These are phyloP conservation scores for Infundibulicybe gibba DNA, from an alignment of 768 basidiomycete species.

Conservation along the genomic window DNA sequence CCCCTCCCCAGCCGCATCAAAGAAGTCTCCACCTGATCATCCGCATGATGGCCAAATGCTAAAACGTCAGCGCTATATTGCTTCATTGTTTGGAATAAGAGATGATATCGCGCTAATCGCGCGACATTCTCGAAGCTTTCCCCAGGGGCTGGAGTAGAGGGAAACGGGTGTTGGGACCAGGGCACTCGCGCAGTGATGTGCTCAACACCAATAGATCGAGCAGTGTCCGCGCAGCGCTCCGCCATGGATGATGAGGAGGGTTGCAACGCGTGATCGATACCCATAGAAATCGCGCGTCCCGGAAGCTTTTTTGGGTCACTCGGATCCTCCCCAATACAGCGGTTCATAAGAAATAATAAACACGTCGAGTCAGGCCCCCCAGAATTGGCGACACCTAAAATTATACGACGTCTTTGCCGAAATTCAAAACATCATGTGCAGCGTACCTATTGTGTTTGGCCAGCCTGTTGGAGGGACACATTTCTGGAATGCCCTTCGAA, in stretches of 20 bases:
- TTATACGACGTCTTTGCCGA: neutral
- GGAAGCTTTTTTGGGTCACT: constrained; percentile 10
- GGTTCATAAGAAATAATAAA: constrained; percentile 63
- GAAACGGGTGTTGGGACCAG: constrained; percentile 56
- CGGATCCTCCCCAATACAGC: constrained; percentile 27
- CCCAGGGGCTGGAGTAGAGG: constrained; percentile 35
- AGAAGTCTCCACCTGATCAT: constrained; percentile 83
- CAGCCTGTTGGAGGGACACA: constrained; percentile 50
- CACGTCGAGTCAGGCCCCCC: constrained; percentile 84
- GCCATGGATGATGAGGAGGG: constrained; percentile 54
- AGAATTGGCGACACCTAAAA: constrained; percentile 69
- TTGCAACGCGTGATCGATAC: constrained; percentile 73
- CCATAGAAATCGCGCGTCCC: constrained; percentile 46
- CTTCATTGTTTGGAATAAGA: constrained; percentile 37
- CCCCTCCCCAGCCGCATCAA: constrained; percentile 65
- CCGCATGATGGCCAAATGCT: constrained; percentile 74
- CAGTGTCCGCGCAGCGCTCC: constrained; percentile 35
- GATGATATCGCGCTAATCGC: constrained; percentile 54
- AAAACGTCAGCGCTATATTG: constrained; percentile 33
- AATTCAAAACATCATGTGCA: neutral
- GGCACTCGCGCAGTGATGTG: constrained; percentile 46
- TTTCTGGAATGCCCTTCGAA: constrained; percentile 38
- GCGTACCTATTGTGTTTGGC: constrained; percentile 42
- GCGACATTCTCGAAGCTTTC: constrained; percentile 51
- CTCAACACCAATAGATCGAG: constrained; percentile 38